These are phyloP conservation scores for Teunomyces lycoperdinae DNA, from an alignment of 805 yeast genomes.

Conservation along the genomic window DNA sequence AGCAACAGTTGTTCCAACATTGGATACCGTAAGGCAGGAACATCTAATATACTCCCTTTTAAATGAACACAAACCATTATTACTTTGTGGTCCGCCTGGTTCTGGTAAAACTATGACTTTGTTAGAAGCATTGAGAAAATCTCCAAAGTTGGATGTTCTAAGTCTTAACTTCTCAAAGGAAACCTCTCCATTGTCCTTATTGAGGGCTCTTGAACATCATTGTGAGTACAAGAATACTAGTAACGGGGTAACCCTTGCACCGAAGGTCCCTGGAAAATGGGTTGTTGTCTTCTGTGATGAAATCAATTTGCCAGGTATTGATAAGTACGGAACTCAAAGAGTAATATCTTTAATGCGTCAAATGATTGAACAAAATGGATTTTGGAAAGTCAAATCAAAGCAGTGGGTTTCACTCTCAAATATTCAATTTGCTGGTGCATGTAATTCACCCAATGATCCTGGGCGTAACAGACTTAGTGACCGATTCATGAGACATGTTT, in stretches of 20 bases:
- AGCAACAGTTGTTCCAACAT: conserved; percentile 69
- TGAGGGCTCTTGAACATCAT: conserved; percentile 67
- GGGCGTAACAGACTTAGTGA: conserved; percentile 61
- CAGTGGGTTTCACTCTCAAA: conserved; percentile 65
- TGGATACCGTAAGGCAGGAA: conserved; percentile 73
- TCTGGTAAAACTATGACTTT: conserved; percentile 95
- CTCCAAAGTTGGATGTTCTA: conserved; percentile 56
- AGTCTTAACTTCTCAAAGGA: conserved; percentile 83
- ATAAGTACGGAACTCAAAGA: conserved; percentile 69
- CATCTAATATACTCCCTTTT: conserved; percentile 54
- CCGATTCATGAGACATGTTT: conserved; percentile 65
- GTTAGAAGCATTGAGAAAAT: conserved; percentile 59
- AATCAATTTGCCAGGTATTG: conserved; percentile 74
- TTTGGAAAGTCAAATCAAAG: conserved; percentile 61
- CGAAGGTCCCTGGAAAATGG: conserved; percentile 62
- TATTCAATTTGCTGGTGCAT: conserved; percentile 90
- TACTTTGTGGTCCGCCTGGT: conserved; percentile 96
- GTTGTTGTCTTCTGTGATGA: conserved; percentile 90
- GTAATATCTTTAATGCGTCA: conserved; percentile 74
- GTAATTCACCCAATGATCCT: conserved; percentile 82
- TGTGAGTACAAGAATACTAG: conserved; percentile 58
- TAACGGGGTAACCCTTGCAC: conserved; percentile 54
- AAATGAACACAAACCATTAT: conserved; percentile 53
- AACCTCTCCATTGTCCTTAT: conserved; percentile 58
- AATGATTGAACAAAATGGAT: conserved; percentile 69